Percentiles rank a stretch among this genome's conserved stretches.
phyloP scores from a whole-genome alignment of 257 asterid species.

The Solanum lycopersicoides region DNA sequence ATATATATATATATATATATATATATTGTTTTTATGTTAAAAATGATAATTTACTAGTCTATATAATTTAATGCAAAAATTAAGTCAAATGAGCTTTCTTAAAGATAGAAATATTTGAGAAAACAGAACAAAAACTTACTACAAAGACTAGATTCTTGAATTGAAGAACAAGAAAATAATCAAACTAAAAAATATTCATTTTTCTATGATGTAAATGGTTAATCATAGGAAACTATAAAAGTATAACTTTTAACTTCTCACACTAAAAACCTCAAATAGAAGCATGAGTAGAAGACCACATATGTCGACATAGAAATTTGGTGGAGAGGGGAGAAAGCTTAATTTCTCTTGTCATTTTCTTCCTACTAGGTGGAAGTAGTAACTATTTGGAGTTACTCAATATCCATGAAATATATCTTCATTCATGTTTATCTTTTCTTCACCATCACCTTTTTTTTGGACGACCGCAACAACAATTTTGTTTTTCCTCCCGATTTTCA shows the following conservation, averaged over 20 bases:
- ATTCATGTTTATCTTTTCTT: not conserved
- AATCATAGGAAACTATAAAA: not conserved
- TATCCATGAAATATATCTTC: not conserved
- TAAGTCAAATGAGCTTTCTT: too few relatives aligned
- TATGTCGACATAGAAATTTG: not conserved
- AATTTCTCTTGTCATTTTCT: too few relatives aligned
- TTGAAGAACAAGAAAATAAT: not conserved
- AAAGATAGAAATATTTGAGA: too few relatives aligned
- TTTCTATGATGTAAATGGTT: too few relatives aligned
- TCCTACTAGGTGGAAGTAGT: not conserved
- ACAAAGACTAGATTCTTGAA: not conserved
- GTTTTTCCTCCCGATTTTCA: not conserved
- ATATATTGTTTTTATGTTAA: too few relatives aligned
- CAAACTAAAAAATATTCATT: not conserved
- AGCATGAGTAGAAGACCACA: not conserved
- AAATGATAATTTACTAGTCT: not conserved
- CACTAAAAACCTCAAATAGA: too few relatives aligned
- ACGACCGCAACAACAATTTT: not conserved
- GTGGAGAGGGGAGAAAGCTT: too few relatives aligned
- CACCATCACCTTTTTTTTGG: not conserved
- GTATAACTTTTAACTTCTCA: not conserved
- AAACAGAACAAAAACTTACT: not conserved
- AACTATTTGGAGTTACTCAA: not conserved
- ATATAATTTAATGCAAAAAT: too few relatives aligned
- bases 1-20: too few relatives aligned